Conservation (phyloP, 352 stramenopile species). For the Phytophthora sp. region DNA sequence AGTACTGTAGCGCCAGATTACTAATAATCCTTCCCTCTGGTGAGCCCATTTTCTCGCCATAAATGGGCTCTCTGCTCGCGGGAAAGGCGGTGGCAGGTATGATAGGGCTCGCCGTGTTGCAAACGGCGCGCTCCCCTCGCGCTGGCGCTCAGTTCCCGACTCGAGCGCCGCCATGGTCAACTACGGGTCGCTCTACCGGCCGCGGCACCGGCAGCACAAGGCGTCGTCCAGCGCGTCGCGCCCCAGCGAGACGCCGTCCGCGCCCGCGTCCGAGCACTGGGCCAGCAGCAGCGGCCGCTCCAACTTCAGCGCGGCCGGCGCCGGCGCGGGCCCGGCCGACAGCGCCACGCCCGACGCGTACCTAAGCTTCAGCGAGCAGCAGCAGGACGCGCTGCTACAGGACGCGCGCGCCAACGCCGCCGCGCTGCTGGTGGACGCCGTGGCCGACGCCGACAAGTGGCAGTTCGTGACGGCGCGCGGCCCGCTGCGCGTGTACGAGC, state of each 20-base stretch:
- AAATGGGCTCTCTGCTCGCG: neutral
- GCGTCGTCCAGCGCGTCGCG: slow-evolving; percentile 23
- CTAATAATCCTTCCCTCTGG: too few relatives aligned
- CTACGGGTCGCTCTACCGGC: slow-evolving; percentile 42
- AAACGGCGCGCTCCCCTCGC: neutral
- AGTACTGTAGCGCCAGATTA: too few relatives aligned
- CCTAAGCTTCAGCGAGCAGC: slow-evolving; percentile 56
- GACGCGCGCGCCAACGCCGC: slow-evolving; percentile 61
- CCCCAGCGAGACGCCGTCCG: slow-evolving; percentile 25
- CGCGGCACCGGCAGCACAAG: slow-evolving; percentile 31
- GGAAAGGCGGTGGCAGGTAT: neutral
- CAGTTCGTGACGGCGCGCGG: slow-evolving; percentile 50
- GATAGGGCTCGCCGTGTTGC: too few relatives aligned
- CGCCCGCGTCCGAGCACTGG: slow-evolving; percentile 22
- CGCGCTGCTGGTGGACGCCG: slow-evolving; percentile 60
- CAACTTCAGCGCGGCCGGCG: slow-evolving; percentile 9
- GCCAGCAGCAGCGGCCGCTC: slow-evolving; percentile 22
- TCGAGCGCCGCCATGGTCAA: slow-evolving; percentile 40
- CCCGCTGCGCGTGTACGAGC: slow-evolving; percentile 60
- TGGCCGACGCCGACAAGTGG: slow-evolving; percentile 72
- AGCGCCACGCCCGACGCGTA: slow-evolving; percentile 44
- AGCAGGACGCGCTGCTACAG: slow-evolving; percentile 53
- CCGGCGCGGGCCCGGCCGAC: neutral
- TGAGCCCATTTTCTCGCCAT: too few relatives aligned
- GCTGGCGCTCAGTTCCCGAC: slow-evolving; percentile 42